Evolutionary conservation across 257 asterid species (phyloP).

Genomic region (Nicotiana otophora): DNA sequence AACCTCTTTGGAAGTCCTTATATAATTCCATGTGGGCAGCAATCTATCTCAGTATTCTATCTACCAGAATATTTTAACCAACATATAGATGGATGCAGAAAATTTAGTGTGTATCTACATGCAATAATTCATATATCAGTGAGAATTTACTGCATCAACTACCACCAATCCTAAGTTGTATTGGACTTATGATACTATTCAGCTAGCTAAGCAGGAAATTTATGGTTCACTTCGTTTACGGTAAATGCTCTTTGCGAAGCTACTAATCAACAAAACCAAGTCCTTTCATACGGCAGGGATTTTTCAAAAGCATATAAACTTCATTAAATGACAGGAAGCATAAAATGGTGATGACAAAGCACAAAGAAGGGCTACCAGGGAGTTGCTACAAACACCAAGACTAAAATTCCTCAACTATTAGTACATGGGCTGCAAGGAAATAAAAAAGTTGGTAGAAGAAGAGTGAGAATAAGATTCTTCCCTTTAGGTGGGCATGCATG

Average conservation of each 20-base stretch:
- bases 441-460: neutral
- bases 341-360: neutral
- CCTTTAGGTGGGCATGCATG: neutral
- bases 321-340: neutral
- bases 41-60: neutral
- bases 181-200: neutral
- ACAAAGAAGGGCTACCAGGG: neutral
- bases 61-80: neutral
- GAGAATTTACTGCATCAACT: neutral
- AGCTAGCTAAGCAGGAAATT: neutral
- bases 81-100: neutral
- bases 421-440: constrained; percentile 1
- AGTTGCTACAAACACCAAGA: neutral
- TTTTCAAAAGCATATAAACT: neutral
- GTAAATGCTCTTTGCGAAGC: neutral
- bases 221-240: neutral
- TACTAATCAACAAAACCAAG: neutral
- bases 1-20: neutral
- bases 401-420: neutral
- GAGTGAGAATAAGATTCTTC: neutral
- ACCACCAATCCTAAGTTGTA: neutral
- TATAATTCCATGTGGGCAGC: neutral
- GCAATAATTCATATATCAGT: neutral
- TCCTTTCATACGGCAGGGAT: neutral
- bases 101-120: neutral